Evolutionary conservation across 2,329 filamentous ascomycete genomes (phyloP).

Genomic region (Tolypocladium nubicola): DNA sequence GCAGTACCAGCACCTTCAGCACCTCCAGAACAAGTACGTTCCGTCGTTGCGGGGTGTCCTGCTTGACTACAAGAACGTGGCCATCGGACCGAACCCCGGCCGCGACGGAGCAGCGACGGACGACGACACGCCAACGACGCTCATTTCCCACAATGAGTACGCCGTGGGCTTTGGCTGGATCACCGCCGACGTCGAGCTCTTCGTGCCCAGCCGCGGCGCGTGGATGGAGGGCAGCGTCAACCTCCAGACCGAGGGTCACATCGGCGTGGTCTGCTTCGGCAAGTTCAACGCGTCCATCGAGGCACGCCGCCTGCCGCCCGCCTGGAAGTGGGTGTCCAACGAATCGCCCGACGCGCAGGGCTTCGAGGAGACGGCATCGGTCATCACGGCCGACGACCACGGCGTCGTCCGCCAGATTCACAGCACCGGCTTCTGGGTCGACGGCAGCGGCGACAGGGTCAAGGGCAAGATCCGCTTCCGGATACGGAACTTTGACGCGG

Average conservation of each 20-base stretch:
- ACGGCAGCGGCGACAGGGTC: constrained; percentile 58
- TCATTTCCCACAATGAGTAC: constrained; percentile 63
- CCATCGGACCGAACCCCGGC: constrained; percentile 50
- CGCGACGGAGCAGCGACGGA: constrained; percentile 34
- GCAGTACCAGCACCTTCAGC: constrained; percentile 64
- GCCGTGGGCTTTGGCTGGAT: constrained; percentile 81
- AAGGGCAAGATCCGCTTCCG: constrained; percentile 63
- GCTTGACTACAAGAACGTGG: constrained; percentile 60
- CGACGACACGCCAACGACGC: constrained; percentile 34
- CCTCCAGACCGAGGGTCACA: constrained; percentile 77
- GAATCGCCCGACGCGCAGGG: constrained; percentile 25
- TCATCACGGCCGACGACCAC: constrained; percentile 34
- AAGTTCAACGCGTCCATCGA: constrained; percentile 88
- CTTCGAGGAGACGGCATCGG: constrained; percentile 31
- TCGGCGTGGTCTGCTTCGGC: constrained; percentile 83
- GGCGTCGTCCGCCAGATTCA: constrained; percentile 43
- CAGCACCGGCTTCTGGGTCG: constrained; percentile 63
- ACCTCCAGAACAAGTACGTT: constrained; percentile 68
- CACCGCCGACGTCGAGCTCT: constrained; percentile 76
- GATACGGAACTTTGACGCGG: constrained; percentile 77
- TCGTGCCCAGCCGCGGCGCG: constrained; percentile 62
- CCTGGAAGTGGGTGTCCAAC: constrained; percentile 71
- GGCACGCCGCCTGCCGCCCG: constrained; percentile 58
- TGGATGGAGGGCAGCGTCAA: constrained; percentile 75
- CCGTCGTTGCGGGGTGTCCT: constrained; percentile 63